A percentile compares a stretch with the other conserved stretches of the same genome.
phyloP scores from a whole-genome alignment of 2,329 filamentous ascomycete species.

The Aureobasidium lini region DNA sequence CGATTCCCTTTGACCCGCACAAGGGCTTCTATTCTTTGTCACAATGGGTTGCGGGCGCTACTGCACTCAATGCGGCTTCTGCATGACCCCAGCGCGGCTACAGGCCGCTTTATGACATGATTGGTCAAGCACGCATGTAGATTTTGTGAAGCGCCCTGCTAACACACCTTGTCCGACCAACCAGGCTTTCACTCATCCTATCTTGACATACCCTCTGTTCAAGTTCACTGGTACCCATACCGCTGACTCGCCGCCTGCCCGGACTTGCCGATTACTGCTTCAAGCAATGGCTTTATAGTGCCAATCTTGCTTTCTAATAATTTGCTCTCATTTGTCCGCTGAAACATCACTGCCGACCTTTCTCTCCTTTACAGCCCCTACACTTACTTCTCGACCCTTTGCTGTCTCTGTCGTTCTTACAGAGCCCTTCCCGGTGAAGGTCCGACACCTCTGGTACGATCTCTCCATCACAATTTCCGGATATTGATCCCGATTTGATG shows the following conservation, averaged over 20 bases:
- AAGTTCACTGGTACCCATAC: not conserved
- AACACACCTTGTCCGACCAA: slow-evolving; percentile 6
- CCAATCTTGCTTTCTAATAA: not conserved
- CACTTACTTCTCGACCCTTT: not conserved
- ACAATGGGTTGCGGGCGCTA: slow-evolving; percentile 5
- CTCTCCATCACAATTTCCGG: not conserved
- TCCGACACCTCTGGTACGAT: not conserved
- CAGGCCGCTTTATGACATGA: not conserved
- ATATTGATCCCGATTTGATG: not conserved
- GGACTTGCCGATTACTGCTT: slow-evolving; percentile 9
- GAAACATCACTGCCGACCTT: slow-evolving; percentile 5
- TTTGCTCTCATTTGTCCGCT: slow-evolving; percentile 9
- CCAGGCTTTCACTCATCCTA: not conserved
- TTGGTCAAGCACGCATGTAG: not conserved
- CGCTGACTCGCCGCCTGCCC: not conserved
- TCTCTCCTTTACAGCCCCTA: not conserved
- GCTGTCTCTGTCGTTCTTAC: not conserved
- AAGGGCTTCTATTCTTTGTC: not conserved
- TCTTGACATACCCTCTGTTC: slow-evolving; percentile 1
- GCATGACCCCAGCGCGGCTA: slow-evolving; percentile 12
- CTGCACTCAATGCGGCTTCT: slow-evolving; percentile 11
- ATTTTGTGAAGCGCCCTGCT: slow-evolving; percentile 13
- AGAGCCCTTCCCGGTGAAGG: slow-evolving; percentile 11
- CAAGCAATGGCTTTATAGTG: slow-evolving; percentile 13
- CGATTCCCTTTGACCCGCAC: not conserved